Conservation (phyloP, 495 filamentous ascomycete genomes). For the Pyrenopolyporus hunteri region DNA sequence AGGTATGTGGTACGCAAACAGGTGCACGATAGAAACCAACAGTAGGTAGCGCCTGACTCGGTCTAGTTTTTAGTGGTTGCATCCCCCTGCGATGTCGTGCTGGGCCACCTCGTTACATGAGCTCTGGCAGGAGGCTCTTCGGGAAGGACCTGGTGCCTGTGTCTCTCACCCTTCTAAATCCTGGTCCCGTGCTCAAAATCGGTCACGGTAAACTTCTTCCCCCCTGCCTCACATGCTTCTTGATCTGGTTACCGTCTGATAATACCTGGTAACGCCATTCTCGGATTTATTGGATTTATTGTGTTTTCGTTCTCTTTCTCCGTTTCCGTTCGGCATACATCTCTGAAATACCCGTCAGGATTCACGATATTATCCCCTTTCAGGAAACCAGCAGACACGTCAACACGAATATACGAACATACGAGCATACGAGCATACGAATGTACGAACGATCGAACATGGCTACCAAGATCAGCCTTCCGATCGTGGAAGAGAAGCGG, state of each 20-base stretch:
- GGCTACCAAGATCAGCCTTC: conserved; percentile 39
- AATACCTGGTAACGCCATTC: conserved; percentile 8
- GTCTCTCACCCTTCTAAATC: conserved; percentile 10
- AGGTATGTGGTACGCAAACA: no score
- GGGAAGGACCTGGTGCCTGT: conserved; percentile 16
- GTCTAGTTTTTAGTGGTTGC: conserved; percentile 5
- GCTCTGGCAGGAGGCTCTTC: conserved; percentile 29
- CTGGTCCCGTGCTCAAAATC: conserved; percentile 14
- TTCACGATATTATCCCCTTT: conserved; percentile 2
- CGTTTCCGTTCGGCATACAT: conserved; percentile 15
- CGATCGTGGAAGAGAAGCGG: conserved; percentile 45
- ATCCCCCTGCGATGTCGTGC: background rate
- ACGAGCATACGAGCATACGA: no score
- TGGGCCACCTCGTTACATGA: conserved; percentile 18
- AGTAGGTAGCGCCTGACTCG: conserved; percentile 13
- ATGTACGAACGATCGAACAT: conserved; percentile 19
- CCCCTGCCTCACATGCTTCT: conserved; percentile 7
- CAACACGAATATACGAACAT: no score
- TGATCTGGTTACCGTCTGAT: background rate
- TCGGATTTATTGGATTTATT: background rate
- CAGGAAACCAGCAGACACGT: no score
- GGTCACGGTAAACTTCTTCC: conserved; percentile 17
- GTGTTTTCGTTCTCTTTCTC: background rate
- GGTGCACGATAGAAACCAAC: no score
- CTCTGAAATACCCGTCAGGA: background rate